phyloP scores from a whole-genome alignment of 495 filamentous ascomycete genomes.

The Neurospora africana region DNA sequence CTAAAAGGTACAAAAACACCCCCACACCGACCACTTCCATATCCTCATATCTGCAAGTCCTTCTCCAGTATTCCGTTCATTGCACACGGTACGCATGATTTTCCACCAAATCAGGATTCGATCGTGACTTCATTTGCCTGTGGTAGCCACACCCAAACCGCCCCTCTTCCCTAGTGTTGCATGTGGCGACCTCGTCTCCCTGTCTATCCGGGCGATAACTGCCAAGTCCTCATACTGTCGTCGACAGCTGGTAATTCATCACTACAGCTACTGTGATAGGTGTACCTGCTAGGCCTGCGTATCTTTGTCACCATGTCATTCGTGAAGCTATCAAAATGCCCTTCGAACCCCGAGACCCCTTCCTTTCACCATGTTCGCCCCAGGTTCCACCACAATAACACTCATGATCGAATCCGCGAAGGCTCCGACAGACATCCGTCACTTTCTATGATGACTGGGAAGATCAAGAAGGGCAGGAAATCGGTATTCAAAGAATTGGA shows the following conservation, averaged over 20 bases:
- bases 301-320: conserved; percentile 17
- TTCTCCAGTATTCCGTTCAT: neutral
- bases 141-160: neutral
- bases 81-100: neutral
- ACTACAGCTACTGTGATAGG: neutral
- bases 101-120: neutral
- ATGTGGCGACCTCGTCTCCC: neutral
- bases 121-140: neutral
- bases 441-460: conserved; percentile 26
- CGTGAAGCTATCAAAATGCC: conserved; percentile 12
- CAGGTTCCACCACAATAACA: conserved; percentile 34
- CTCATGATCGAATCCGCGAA: conserved; percentile 36
- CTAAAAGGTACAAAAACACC: neutral
- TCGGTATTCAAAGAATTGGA: conserved; percentile 39
- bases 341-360: conserved; percentile 15
- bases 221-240: neutral
- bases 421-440: conserved; percentile 20
- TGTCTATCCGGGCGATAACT: neutral
- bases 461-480: conserved; percentile 27
- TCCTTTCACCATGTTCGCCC: conserved; percentile 19
- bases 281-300: neutral
- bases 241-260: conserved; percentile 5
- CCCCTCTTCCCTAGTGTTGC: neutral
- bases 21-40: neutral
- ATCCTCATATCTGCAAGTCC: neutral